Evolutionary conservation across 176 grass and related monocot species (phyloP), one percentile per base, ranked within the genome.

Genomic region (Canna indica): DNA sequence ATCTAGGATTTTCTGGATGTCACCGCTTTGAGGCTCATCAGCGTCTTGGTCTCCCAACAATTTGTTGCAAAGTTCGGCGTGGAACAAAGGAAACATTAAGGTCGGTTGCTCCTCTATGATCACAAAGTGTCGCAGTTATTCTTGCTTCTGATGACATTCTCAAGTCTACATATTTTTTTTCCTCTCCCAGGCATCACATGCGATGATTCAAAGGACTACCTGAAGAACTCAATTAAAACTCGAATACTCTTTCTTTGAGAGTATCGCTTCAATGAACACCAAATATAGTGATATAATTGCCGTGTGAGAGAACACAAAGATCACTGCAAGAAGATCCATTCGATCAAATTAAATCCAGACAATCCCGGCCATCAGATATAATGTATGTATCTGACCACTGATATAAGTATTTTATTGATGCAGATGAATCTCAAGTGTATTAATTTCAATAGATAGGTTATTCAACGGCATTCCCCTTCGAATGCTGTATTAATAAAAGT

Each of bases 21-120:
- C 94, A 97, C 47, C 82, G 94, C 33, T 97, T 86, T 0, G 89
- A 97, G 73, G 94, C 94, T 72, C 94, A 93, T 77, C 94, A 93
- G 75, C 86, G 73, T 47, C 82, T 97, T 31, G 94, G 89, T 30
- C 84, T 97, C 63, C 84, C 84, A 4, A 97, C 89, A 7, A 97
- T 97, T 38, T 86, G 84, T 35, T 97, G 89, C 77, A 97, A 90
- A 86, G 84, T 92, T 2, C 88, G 89, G 16, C 88, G 82, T 0
- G 89, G 93, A 31, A 97, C 89, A 14, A 97, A 97, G 68, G 86
- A 92, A 79, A 97, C 86, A n/a, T 80, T 97, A 35, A 90, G 93
- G 93, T 92, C 5, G 62, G 8, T 47, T 44, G 24, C 34, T 30
- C 28, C 42, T 69, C 38, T 34, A 39, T 5, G 5, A 20, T 66